phyloP scores from a whole-genome alignment of 306 rosid genomes.

The Gastrolobium bilobum region DNA sequence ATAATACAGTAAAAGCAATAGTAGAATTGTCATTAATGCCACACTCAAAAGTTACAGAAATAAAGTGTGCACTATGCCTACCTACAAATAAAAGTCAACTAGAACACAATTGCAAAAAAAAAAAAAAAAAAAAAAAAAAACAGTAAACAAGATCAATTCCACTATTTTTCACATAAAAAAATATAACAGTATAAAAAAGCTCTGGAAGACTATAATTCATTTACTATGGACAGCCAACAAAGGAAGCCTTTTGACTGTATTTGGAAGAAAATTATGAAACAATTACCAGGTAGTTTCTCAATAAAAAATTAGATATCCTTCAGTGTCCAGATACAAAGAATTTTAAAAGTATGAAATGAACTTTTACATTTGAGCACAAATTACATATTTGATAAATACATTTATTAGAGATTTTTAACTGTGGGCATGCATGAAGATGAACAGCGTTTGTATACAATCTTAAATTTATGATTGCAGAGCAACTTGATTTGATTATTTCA shows the following conservation, averaged over 20 bases:
- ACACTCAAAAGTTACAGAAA: conserved; percentile 4
- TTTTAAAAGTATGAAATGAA: conserved; percentile 1
- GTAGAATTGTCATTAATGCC: conserved; percentile 6
- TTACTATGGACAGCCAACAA: conserved; percentile 21
- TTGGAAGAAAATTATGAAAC: conserved; percentile 17
- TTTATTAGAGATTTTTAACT: conserved; percentile 9
- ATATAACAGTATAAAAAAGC: background rate
- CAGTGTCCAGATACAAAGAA: conserved; percentile 15
- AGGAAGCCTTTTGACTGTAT: conserved; percentile 21
- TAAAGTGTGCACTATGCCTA: conserved; percentile 5
- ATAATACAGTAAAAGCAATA: conserved; percentile 35
- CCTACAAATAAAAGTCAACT: conserved; percentile 15
- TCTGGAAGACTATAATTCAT: conserved; percentile 16
- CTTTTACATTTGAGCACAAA: conserved; percentile 4
- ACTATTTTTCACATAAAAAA: background rate
- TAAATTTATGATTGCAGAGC: conserved; percentile 20
- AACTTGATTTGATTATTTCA: background rate
- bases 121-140: background rate
- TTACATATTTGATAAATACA: conserved; percentile 11
- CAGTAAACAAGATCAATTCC: background rate
- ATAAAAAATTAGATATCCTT: background rate
- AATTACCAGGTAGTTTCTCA: conserved; percentile 11
- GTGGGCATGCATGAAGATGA: background rate
- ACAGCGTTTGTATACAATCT: conserved; percentile 22
- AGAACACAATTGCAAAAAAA: conserved; percentile 2